Evolutionary conservation across 2,329 filamentous ascomycete genomes (phyloP).

Genomic region (Aspergillus flavus): DNA sequence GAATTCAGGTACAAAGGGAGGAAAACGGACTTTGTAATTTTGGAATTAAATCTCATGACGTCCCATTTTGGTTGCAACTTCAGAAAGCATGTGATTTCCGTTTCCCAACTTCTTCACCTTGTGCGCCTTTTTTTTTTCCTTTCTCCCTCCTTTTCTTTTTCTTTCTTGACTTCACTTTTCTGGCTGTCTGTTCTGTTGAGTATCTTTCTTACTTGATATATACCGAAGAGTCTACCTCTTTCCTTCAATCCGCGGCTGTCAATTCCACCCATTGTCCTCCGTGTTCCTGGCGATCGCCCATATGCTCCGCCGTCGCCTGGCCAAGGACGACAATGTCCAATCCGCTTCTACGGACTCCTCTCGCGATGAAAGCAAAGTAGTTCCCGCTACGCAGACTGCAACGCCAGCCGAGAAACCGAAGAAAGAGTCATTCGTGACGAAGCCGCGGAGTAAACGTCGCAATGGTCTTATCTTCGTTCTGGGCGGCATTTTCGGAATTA

Average conservation of each 20-base stretch:
- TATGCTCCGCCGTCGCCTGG: conserved; percentile 47
- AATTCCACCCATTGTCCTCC: background rate
- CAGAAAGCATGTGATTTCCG: conserved; percentile 15
- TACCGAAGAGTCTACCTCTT: background rate
- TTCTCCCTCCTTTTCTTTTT: background rate
- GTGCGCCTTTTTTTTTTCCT: background rate
- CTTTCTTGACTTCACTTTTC: background rate
- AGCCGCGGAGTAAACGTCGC: conserved; percentile 65
- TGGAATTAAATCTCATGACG: background rate
- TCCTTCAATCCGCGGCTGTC: background rate
- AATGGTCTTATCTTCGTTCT: conserved; percentile 83
- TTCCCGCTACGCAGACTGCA: conserved; percentile 14
- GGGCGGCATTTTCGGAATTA: conserved; percentile 84
- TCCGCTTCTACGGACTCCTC: conserved; percentile 17
- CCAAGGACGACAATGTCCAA: conserved; percentile 38
- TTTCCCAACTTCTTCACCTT: conserved; percentile 10
- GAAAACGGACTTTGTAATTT: background rate
- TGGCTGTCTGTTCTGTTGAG: background rate
- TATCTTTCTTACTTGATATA: background rate
- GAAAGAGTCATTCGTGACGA: conserved; percentile 35
- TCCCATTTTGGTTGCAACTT: background rate
- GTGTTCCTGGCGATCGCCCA: conserved; percentile 21
- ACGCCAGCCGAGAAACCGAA: conserved; percentile 12
- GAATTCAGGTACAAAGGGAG: background rate
- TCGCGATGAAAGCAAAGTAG: conserved; percentile 4